Percentiles rank a stretch among this genome's conserved stretches.
Evolutionary conservation across 2,329 filamentous ascomycete species (phyloP).

Genomic region (Dryadomyces quercivorus): DNA sequence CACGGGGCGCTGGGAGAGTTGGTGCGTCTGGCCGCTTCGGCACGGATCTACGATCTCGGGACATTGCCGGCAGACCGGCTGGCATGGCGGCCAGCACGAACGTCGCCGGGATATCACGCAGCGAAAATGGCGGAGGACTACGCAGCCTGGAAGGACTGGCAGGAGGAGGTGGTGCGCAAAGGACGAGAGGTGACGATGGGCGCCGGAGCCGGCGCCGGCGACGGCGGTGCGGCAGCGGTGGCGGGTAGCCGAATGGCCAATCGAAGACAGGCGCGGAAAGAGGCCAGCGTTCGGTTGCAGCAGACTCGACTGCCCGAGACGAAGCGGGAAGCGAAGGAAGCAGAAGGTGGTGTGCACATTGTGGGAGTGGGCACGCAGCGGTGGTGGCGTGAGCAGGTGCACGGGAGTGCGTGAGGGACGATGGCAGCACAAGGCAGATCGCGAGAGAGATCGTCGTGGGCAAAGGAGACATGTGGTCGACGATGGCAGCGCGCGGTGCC

Average conservation of each 20-base stretch:
- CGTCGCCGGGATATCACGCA: constrained; percentile 54
- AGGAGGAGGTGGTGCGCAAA: constrained; percentile 41
- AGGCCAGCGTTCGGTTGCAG: constrained; percentile 31
- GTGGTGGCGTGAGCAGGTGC: constrained; percentile 44
- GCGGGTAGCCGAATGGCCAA: constrained; percentile 15
- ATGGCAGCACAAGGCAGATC: not conserved
- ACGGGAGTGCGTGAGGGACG: constrained; percentile 10
- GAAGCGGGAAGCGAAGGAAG: constrained; percentile 32
- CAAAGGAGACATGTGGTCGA: no score
- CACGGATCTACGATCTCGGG: constrained; percentile 47
- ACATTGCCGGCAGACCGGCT: constrained; percentile 10
- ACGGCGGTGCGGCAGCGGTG: constrained; percentile 11
- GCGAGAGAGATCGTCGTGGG: no score
- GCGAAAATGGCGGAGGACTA: constrained; percentile 55
- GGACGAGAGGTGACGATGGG: constrained; percentile 22
- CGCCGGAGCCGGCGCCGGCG: constrained; percentile 11
- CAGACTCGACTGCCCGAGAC: constrained; percentile 35
- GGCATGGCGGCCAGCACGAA: constrained; percentile 51
- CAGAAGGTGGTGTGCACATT: constrained; percentile 32
- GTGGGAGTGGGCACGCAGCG: constrained; percentile 28
- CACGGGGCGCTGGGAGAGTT: constrained; percentile 53
- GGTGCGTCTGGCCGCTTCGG: constrained; percentile 44
- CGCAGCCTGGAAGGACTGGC: constrained; percentile 48
- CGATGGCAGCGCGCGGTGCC: constrained; percentile 6
- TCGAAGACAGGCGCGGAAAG: constrained; percentile 18